Percentiles rank a stretch among this genome's conserved stretches.
phyloP scores from a whole-genome alignment of 176 grass and related monocot genomes.

The Zea mays region DNA sequence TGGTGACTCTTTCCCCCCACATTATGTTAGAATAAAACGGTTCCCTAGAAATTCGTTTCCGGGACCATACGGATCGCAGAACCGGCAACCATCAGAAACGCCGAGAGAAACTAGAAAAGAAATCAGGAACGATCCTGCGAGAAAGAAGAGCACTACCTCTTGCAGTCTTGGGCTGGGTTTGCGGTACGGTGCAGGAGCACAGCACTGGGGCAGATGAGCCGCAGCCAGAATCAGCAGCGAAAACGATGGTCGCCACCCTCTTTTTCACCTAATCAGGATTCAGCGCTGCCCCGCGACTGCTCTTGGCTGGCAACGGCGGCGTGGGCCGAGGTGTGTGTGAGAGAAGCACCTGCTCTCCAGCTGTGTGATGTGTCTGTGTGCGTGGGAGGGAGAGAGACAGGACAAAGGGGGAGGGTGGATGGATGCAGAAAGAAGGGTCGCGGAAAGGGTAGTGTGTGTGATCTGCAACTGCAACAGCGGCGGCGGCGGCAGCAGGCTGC shows the following conservation, averaged over 20 bases:
- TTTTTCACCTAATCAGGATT: neutral
- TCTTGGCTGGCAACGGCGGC: neutral
- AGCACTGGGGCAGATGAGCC: neutral
- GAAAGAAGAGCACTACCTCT: neutral
- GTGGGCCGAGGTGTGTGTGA: neutral
- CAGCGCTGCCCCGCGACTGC: neutral
- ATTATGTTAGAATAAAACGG: neutral
- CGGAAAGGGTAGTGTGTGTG: conserved; percentile 18
- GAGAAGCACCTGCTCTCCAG: conserved; percentile 11
- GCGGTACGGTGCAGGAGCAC: neutral
- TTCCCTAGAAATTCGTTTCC: neutral
- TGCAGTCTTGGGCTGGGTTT: neutral
- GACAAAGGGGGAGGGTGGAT: neutral
- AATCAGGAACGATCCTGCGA: neutral
- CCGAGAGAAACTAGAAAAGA: neutral
- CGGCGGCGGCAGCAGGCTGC: conserved; percentile 1
- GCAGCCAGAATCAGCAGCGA: conserved; percentile 23
- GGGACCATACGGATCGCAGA: neutral
- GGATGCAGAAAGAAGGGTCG: neutral
- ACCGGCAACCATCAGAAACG: neutral
- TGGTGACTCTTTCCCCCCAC: neutral
- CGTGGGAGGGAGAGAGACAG: neutral
- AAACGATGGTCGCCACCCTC: neutral
- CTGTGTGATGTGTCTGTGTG: neutral
- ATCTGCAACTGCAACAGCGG: conserved; percentile 18